Base-by-base conservation (phyloP, 2,329 filamentous ascomycete species). In the Allantophomopsis lycopodina region DNA sequence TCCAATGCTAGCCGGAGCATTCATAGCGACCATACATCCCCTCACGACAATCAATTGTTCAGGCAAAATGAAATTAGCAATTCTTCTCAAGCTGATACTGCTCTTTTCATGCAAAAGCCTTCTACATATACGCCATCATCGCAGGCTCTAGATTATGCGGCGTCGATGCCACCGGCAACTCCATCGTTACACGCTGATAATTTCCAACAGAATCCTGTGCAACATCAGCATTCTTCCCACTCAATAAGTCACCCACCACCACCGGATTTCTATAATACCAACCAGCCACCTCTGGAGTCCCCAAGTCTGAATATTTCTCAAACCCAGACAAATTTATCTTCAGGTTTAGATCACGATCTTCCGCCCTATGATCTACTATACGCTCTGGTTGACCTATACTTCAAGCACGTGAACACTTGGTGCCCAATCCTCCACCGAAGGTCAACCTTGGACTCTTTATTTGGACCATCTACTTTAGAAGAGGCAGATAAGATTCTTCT, bases 351-450 rank as follows among this genome's bases (percentile, higher is more conserved):
- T 48, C 70, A 78, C 38, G 79, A 83, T 42, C 68, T 87, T 20
- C 82, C 82, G 1, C 81, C 81, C 1, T 84, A 85, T 49, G 80
- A 85, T 52, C 61, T 86, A 5, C 61, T 86, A 1, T 86, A 85
- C 50, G 70, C 76, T 2, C 60, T 87, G 10, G 79, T 81, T 6
- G 81, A 86, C 49, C 65, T 86, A 1, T 87, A 84, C 54, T 87
- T 87, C 52, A 83, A 84, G 45, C 77, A 86, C 51, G 74, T 86
- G 55, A 85, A 86, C 51, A 81, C 79, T 0, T 87, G 82, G 80
- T 94, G 86, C 55, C 87, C 88, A 0, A 91, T 94, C 17, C 65
- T 94, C n/a, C 85, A 94, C 58, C 76, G 85, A 16, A 78, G 83
- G 52, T 78, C 81, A 4, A 94, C 86, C 0, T 60, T 94, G 7